Percentiles rank a stretch among this genome's conserved stretches.
phyloP scores from a whole-genome alignment of 352 stramenopile species.

The Phytophthora megakarya region DNA sequence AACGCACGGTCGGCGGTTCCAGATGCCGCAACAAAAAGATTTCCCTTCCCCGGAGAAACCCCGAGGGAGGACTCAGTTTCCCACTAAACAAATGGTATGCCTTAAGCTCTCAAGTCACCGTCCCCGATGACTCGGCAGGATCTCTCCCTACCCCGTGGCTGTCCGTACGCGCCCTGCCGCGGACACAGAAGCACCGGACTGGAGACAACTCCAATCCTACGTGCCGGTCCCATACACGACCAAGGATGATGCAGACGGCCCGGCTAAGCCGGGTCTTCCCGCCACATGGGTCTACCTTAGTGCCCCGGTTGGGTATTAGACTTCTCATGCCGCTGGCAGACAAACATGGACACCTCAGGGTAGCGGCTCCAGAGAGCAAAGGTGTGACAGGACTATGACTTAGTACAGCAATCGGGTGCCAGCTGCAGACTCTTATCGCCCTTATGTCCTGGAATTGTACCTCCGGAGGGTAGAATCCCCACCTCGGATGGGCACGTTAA shows the following conservation, averaged over 20 bases:
- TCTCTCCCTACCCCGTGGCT: neutral
- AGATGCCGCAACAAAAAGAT: too few species aligned
- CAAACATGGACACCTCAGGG: neutral
- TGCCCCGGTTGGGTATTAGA: neutral
- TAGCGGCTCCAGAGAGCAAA: neutral
- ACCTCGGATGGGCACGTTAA: too few species aligned
- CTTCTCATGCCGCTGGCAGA: neutral
- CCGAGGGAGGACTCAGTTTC: too few species aligned
- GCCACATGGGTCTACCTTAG: neutral
- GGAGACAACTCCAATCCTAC: too few species aligned
- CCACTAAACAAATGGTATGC: neutral
- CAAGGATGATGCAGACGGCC: neutral
- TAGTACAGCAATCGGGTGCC: neutral
- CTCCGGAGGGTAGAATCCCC: too few species aligned
- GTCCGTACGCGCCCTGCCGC: neutral
- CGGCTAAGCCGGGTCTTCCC: slow-evolving; percentile 1
- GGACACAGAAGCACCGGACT: neutral
- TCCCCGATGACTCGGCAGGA: neutral
- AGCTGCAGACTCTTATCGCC: neutral
- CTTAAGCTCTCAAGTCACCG: neutral
- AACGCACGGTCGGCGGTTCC: too few species aligned
- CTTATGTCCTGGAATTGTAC: too few species aligned
- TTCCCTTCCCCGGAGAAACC: too few species aligned
- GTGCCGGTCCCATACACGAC: slow-evolving; percentile 1
- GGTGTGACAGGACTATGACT: neutral